Base-by-base conservation (phyloP, 805 yeast genomes). In the Candida broadrunensis region DNA sequence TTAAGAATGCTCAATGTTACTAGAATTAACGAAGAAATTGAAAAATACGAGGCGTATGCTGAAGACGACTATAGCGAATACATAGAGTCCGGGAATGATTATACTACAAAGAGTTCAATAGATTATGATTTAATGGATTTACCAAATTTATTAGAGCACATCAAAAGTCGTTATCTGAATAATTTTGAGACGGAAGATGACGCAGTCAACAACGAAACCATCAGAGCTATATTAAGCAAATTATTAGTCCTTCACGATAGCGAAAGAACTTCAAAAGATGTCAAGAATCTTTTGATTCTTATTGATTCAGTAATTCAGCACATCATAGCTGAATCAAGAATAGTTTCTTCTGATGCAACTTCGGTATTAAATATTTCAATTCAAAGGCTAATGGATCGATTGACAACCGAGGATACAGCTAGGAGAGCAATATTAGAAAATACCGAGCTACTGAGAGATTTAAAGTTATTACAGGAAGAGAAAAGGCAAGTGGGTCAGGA, bases 51-150 rank as follows among this genome's bases (percentile, higher is more conserved):
- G 43, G 54, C 47, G 2, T 60, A 47, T 39, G 73, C 70, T 1
- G 72, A 65, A 40, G 72, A 66, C 19, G 75, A 70, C 42, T 65
- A 57, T 39, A 51, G 52, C 17, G 57, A 54, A n/a, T 47, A 56
- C 27, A 37, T 43, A 17, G 37, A 27, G 4, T 15, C n/a, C 6
- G 23, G 36, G 9, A n/a, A 24, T 8, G 17, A 23, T 8, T 17
- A 7, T 7, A 5, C 4, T 16, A 5, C 18, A 14, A 29, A 29
- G 17, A 15, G 6, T 11, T 5, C 6, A 5, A 15, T 3, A 5
- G 32, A 29, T 15, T 29, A 29, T 15, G 5, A 8, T 15, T 5
- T 15, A 5, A 14, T 29, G 32, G 13, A 29, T 29, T 29, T 29
- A 14, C 5, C 32, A 6, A 29, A 5, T 11, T 5, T 29, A 14